Base-by-base conservation (phyloP, 176 grass and related monocot genomes). In the Rhynchospora pubera region DNA sequence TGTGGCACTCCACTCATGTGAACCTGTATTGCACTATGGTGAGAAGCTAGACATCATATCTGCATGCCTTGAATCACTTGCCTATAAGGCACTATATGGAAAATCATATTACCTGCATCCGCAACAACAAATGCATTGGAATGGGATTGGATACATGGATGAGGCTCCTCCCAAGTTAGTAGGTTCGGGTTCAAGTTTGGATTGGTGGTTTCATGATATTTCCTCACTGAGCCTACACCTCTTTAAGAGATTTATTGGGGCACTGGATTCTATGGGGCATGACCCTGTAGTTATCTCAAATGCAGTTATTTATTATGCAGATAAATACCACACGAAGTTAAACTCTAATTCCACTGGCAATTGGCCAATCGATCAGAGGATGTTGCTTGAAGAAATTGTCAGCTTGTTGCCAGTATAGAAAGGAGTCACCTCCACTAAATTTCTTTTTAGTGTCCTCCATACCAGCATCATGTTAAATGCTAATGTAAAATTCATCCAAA, bases 361-460 rank as follows among this genome's bases (percentile, higher is more conserved):
- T 28, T 91, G 89, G n/a, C 87, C 93, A 55, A 81, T 84, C 39
- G 87, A 97, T 81, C 94, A 93, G 87, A 91, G 85, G 82, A 83
- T 90, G 83, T 93, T 97, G 65, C 87, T 97, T 78, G 94, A 97
- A 87, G 94, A 97, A 90, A 97, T 97, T 79, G 89, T 97, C 78
- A 87, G 83, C 63, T 88, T 97, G 89, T 86, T 97, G 65, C 94
- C 94, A 5, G 59, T 85, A 9, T 91, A 93, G 65, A 97, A 97
- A 85, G 94, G 91, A 46, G 91, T 97, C 30, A 79, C 89, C 12
- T 91, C 94, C 14, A 97, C 91, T 16, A 93, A 83, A 73, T 97
- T 72, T 78, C 84, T 97, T 10, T 77, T 97, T 5, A 81, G 84
- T 26, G 82, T 97, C 86, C 91, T 97, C 50, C 88, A 84, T 85